Evolutionary conservation across 2,329 filamentous ascomycete genomes (phyloP), one percentile per base, ranked within the genome.

Genomic region (Clarireedia homoeocarpa): DNA sequence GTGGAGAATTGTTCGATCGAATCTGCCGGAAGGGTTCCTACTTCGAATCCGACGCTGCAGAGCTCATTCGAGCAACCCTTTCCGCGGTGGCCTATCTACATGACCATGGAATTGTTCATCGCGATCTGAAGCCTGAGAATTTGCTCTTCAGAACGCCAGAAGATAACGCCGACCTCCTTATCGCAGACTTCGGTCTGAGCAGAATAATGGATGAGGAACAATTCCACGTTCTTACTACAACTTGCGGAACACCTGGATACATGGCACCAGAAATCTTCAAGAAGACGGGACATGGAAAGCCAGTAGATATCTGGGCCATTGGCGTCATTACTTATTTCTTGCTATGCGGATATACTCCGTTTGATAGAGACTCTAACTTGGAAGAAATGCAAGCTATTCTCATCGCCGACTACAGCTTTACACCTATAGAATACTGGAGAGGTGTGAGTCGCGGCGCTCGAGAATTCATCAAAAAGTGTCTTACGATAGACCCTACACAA

Each of bases 261-360:
- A 99, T 99, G 94, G 94, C 94, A 2, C 94, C 94, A 23, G 94
- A 99, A 72, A 99, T 99, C 67, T 99, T 99, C 76, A 96, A 96
- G 73, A 99, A 99, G 78, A 91, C 88, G 6, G 94, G 94, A 26
- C 94, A 99, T 71, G 94, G 94, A 61, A 99, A 97, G 73, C 91
- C 94, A 64, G 94, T 99, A 53, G 94, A 99, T 71, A 86, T 99
- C 62, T 99, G 94, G 94, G 94, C 94, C 39, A 90, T 97, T 61
- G 94, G 94, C 48, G 94, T 99, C 45, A 99, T 99, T 69, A 97
- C 94, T 34, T 99, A 97, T 76, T 99, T 99, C 76, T 78, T 99
- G 30, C 85, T 99, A 51, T 97, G 94, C 73, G 94, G 94, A 58
- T 97, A 97, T 75, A 99, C 94, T 0, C 94, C 94, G 12, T 99